Percentiles rank a stretch among this genome's conserved stretches.
Evolutionary conservation across 202 grass and related monocot species (phyloP).

Genomic region (Schoenoplectus tabernaemontani): DNA sequence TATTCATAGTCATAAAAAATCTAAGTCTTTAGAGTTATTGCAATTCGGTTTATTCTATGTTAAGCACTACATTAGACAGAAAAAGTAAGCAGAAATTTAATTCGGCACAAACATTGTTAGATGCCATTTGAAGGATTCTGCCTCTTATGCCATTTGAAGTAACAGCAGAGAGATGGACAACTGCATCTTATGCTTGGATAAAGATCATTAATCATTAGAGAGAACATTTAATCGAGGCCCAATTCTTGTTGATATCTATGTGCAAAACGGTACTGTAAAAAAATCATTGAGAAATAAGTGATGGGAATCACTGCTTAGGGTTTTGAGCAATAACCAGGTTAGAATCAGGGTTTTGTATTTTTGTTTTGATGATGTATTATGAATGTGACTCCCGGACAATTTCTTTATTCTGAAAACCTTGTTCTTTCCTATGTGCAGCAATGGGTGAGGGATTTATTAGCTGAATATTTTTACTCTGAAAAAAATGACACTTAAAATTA

Average conservation of each 20-base stretch:
- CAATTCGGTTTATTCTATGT: too few species aligned
- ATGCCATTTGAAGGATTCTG: too few species aligned
- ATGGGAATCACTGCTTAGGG: background rate
- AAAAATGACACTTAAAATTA: too few species aligned
- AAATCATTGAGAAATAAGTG: too few species aligned
- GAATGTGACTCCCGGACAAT: background rate
- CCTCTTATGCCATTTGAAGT: too few species aligned
- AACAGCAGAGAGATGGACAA: background rate
- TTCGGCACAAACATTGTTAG: too few species aligned
- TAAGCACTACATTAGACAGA: background rate
- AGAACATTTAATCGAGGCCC: too few species aligned
- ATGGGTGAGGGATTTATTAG: too few species aligned
- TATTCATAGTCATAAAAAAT: background rate
- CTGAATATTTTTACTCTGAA: too few species aligned
- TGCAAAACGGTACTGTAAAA: background rate
- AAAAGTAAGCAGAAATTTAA: background rate
- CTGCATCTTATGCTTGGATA: background rate
- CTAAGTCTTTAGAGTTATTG: background rate
- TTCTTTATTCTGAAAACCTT: background rate
- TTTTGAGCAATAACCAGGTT: background rate
- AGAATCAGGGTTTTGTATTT: background rate
- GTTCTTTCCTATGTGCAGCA: too few species aligned
- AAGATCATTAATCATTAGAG: background rate
- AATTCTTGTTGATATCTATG: too few species aligned
- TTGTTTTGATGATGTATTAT: background rate